These are phyloP conservation scores for Acorus calamus DNA, from an alignment of 106 monocot genomes.

Conservation along the genomic window DNA sequence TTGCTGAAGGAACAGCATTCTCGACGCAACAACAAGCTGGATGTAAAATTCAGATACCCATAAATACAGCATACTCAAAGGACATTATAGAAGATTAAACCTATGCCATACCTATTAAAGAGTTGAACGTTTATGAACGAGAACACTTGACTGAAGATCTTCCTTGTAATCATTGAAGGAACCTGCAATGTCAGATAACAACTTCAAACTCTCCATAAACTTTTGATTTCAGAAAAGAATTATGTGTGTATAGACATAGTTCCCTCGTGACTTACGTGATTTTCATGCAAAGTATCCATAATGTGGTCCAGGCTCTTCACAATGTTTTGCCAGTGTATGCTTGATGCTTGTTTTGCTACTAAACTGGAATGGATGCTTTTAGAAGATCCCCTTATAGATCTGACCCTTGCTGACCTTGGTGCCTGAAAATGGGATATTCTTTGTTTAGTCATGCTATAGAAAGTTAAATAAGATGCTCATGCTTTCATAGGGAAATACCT, in stretches of 20 bases:
- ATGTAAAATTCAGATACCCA: not conserved
- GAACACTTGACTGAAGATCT: conserved; percentile 83
- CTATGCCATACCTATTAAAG: conserved; percentile 64
- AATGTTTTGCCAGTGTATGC: conserved; percentile 80
- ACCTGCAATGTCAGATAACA: conserved; percentile 39
- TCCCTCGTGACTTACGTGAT: conserved; percentile 40
- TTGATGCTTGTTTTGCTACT: conserved; percentile 78
- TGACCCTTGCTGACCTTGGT: conserved; percentile 53
- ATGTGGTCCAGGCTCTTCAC: conserved; percentile 62
- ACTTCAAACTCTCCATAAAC: not conserved
- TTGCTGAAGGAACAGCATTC: conserved; percentile 99
- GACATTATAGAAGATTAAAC: not conserved
- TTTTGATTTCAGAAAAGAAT: not conserved
- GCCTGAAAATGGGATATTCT: conserved; percentile 33
- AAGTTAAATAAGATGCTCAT: too few relatives aligned
- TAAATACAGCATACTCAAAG: not conserved
- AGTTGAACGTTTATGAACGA: conserved; percentile 92
- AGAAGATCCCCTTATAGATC: conserved; percentile 53
- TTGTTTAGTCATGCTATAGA: too few relatives aligned
- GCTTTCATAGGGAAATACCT: conserved; percentile 25
- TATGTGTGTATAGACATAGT: not conserved
- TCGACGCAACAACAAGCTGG: conserved; percentile 76
- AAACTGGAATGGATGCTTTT: conserved; percentile 53
- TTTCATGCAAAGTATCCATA: conserved; percentile 34
- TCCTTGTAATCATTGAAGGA: conserved; percentile 72